phyloP scores from a whole-genome alignment of 1,139 yeast species.

The Suhomyces bribrorum region DNA sequence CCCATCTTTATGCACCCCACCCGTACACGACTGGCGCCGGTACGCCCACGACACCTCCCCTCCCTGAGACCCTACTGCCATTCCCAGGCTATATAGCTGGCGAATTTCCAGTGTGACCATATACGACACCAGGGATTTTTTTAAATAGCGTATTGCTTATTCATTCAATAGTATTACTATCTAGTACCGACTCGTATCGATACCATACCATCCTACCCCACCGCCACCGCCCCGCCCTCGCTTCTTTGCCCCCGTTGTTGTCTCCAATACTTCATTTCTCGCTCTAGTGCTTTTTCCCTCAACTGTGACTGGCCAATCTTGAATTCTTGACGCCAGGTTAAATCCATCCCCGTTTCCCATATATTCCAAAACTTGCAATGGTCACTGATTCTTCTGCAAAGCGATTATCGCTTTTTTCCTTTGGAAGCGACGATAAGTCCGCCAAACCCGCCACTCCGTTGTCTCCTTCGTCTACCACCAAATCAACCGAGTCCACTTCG shows the following conservation, averaged over 20 bases:
- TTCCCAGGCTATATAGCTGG: conserved; percentile 7
- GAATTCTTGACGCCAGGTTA: neutral
- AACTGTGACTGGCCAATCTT: neutral
- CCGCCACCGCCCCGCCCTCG: neutral
- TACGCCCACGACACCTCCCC: conserved; percentile 10
- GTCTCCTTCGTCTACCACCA: conserved; percentile 2
- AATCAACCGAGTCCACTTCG: conserved; percentile 5
- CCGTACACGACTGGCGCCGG: conserved; percentile 1
- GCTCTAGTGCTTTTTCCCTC: neutral
- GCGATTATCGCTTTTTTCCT: conserved; percentile 15
- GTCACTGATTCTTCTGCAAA: conserved; percentile 4
- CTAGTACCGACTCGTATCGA: too few relatives aligned
- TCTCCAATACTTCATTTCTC: neutral
- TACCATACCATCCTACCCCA: too few relatives aligned
- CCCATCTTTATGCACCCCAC: neutral
- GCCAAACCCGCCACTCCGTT: conserved; percentile 5
- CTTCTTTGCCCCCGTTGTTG: neutral
- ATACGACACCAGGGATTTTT: neutral
- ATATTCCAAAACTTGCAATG: too few relatives aligned
- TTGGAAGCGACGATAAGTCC: conserved; percentile 9
- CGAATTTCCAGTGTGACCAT: conserved; percentile 5
- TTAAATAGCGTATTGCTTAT: neutral
- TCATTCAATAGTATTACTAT: too few relatives aligned
- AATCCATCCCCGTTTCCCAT: neutral
- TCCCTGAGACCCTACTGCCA: conserved; percentile 4